phyloP scores from a whole-genome alignment of 495 filamentous ascomycete genomes.

The Hypoxylon trugodes region DNA sequence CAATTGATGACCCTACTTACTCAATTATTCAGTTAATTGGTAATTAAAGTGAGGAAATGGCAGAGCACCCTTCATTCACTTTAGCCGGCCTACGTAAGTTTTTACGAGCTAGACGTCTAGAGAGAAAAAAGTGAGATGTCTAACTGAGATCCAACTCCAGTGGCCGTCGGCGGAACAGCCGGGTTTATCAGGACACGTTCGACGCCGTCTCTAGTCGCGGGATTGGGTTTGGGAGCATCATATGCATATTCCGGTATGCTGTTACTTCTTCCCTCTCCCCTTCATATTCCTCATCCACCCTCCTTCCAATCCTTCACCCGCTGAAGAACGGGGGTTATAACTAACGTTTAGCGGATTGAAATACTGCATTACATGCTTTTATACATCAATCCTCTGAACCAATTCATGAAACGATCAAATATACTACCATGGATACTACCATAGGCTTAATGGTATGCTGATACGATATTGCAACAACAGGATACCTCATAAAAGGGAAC shows the following conservation, averaged over 20 bases:
- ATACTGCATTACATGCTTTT: too few relatives aligned
- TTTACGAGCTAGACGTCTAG: background rate
- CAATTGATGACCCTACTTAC: too few relatives aligned
- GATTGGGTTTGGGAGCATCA: conserved; percentile 32
- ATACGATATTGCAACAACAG: conserved; percentile 4
- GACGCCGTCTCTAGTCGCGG: conserved; percentile 32
- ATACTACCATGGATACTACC: too few relatives aligned
- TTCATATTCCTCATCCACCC: background rate
- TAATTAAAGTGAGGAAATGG: too few relatives aligned
- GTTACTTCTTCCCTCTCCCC: background rate
- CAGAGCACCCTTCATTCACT: conserved; percentile 39
- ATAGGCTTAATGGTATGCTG: background rate
- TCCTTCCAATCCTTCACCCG: background rate
- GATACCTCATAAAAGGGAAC: conserved; percentile 38
- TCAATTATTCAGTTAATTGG: too few relatives aligned
- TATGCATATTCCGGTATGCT: conserved; percentile 35
- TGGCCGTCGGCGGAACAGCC: conserved; percentile 35
- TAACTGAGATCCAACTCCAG: conserved; percentile 1
- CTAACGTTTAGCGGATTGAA: too few relatives aligned
- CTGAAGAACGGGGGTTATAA: too few relatives aligned
- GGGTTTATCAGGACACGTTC: conserved; percentile 28
- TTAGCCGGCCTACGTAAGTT: conserved; percentile 37
- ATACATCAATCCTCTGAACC: too few relatives aligned
- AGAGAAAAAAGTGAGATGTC: background rate
- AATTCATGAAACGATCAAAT: too few relatives aligned